Evolutionary conservation across 73 alveolate species (phyloP).

Genomic region (Urostyla sp.): DNA sequence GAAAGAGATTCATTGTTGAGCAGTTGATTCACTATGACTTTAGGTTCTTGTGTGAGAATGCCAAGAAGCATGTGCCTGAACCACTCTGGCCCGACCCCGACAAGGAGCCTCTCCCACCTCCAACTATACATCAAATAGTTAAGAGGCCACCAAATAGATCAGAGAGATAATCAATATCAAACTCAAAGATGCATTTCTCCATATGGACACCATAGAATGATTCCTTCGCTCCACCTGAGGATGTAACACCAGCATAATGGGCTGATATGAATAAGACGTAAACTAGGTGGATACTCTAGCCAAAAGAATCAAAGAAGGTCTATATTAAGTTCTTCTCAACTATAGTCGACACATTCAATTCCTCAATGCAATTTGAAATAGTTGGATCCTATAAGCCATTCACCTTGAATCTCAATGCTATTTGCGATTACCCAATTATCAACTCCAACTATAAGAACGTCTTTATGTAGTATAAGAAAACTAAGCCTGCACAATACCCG

Average conservation of each 20-base stretch:
- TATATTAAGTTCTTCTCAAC: slow-evolving; percentile 94
- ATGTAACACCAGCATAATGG: slow-evolving; percentile 77
- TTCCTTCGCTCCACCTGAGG: slow-evolving; percentile 67
- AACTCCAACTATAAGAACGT: slow-evolving; percentile 80
- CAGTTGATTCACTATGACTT: slow-evolving; percentile 58
- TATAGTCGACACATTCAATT: slow-evolving; percentile 88
- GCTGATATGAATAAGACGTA: slow-evolving; percentile 77
- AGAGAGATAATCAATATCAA: slow-evolving; percentile 64
- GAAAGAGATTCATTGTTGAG: slow-evolving; percentile 82
- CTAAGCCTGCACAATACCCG: slow-evolving; percentile 85
- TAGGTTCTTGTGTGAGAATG: slow-evolving; percentile 75
- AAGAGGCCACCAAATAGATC: slow-evolving; percentile 84
- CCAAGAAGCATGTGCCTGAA: slow-evolving; percentile 91
- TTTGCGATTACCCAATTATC: slow-evolving; percentile 88
- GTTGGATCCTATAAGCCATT: slow-evolving; percentile 80
- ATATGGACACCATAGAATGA: slow-evolving; percentile 81
- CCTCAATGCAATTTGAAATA: slow-evolving; percentile 82
- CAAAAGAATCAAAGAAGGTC: slow-evolving; percentile 88
- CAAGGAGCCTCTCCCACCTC: slow-evolving; percentile 98
- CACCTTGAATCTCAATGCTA: slow-evolving; percentile 77
- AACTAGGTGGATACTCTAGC: slow-evolving; percentile 97
- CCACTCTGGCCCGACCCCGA: slow-evolving; percentile 99
- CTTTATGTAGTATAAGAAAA: slow-evolving; percentile 80
- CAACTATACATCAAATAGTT: slow-evolving; percentile 91
- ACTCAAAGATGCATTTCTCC: slow-evolving; percentile 54